phyloP scores from a whole-genome alignment of 2,329 filamentous ascomycete species.

The Kalmusia sp. region DNA sequence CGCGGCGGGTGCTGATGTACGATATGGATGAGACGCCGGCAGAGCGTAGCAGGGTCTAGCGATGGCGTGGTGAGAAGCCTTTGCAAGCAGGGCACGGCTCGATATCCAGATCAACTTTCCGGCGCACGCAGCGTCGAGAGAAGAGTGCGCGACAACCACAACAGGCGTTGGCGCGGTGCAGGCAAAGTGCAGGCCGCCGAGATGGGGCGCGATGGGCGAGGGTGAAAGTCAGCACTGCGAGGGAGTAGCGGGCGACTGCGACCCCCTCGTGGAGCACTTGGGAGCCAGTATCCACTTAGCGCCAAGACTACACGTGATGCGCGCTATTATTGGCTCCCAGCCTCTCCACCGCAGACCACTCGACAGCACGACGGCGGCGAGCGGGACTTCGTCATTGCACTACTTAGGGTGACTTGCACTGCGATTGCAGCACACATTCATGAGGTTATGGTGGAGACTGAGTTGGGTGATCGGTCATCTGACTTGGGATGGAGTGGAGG shows the following conservation, averaged over 20 bases:
- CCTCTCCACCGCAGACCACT: not conserved
- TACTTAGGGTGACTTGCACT: not conserved
- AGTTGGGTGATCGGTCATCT: not conserved
- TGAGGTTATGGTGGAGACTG: not conserved
- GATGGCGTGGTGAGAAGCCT: slow-evolving; percentile 27
- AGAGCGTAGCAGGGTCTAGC: slow-evolving; percentile 25
- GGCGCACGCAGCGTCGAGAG: not conserved
- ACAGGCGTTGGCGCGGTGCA: slow-evolving; percentile 17
- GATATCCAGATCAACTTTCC: slow-evolving; percentile 17
- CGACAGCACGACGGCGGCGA: not conserved
- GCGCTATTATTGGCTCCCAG: slow-evolving; percentile 3
- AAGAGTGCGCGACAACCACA: slow-evolving; percentile 12
- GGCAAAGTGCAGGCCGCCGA: slow-evolving; percentile 17
- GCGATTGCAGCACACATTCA: not conserved
- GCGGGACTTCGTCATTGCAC: not conserved
- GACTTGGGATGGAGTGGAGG: not conserved
- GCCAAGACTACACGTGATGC: not conserved
- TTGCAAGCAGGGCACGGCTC: slow-evolving; percentile 10
- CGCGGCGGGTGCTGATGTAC: slow-evolving; percentile 8
- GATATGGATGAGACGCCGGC: slow-evolving; percentile 14
- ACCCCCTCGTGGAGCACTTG: slow-evolving; percentile 11
- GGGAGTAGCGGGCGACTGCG: slow-evolving; percentile 8
- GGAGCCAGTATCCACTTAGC: not conserved
- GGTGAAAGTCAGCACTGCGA: slow-evolving; percentile 17
- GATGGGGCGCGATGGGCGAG: slow-evolving; percentile 22